Evolutionary conservation across 306 rosid genomes (phyloP).

Genomic region (Castanea crenata): DNA sequence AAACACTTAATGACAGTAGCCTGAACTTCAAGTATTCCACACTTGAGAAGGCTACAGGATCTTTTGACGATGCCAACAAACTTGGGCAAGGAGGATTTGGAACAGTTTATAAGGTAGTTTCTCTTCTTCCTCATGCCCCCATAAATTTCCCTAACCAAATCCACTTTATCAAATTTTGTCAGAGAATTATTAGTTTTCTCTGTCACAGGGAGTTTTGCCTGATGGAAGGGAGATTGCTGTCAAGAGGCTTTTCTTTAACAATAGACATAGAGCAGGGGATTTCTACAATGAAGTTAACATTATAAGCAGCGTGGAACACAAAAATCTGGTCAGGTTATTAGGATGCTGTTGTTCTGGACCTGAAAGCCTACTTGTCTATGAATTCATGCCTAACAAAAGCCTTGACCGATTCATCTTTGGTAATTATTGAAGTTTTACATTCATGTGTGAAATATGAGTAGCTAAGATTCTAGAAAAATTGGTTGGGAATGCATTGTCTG

Average conservation of each 20-base stretch:
- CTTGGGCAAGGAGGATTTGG: constrained; percentile 98
- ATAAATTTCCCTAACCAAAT: constrained; percentile 3
- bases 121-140: constrained; percentile 17
- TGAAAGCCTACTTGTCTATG: constrained; percentile 91
- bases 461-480: background rate
- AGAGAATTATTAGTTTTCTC: background rate
- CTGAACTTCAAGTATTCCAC: constrained; percentile 87
- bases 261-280: constrained; percentile 77
- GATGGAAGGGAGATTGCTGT: constrained; percentile 97
- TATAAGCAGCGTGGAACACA: constrained; percentile 84
- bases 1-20: constrained; percentile 65
- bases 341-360: constrained; percentile 98
- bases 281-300: constrained; percentile 92
- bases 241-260: constrained; percentile 83
- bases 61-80: constrained; percentile 60
- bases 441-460: background rate
- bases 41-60: constrained; percentile 79
- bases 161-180: constrained; percentile 4
- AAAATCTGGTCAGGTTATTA: constrained; percentile 71
- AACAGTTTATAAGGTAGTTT: constrained; percentile 78
- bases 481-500: too few species aligned
- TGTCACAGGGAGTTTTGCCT: constrained; percentile 55
- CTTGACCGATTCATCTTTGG: constrained; percentile 88
- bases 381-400: constrained; percentile 75
- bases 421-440: constrained; percentile 23